Base-by-base conservation (phyloP, 352 stramenopile genomes). In the Phytophthora quininea region DNA sequence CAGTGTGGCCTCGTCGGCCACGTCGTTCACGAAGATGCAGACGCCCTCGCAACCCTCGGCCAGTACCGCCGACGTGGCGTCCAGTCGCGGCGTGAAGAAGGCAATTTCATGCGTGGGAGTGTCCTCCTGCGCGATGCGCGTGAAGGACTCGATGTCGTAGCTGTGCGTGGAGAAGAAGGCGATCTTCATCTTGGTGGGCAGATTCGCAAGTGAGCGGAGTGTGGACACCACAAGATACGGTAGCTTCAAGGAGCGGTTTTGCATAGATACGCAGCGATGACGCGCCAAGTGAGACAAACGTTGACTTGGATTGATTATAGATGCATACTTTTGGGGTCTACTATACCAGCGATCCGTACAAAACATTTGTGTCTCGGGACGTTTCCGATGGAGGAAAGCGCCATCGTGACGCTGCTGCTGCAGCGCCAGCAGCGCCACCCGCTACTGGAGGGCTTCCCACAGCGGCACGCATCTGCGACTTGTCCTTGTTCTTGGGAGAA, bases 1-100 rank as follows among this genome's bases (percentile, higher is more conserved):
- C 6, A 96, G 73, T 29, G 79, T 72, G 3, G 67, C 73, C 15
- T 71, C 81, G 56, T 95, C 76, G 3, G 88, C 87, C 5, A 77
- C 79, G 67, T 97, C 90, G 62, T 96, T 97, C 47, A 97, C 90
- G 63, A 96, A 97, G 54, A 95, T 89, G 38, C 88, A 80, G 30
- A 91, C 83, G 43, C 48, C 82, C 47, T 94, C 84, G 48, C 73
- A 91, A 2, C 77, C 74, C 8, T 81, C 62, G 0, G 86, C 83
- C 35, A 94, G 72, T 45, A 78, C 70, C 8, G 78, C 84, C 0
- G 81, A 90, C 29, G 75, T 70, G 15, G 54, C 58, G 55, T 77
- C 83, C 10, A 94, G 64, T 31, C 83, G 83, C 30, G 78, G 74
- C 30, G 69, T 56, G 45, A 90, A 82, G 73, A 91, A 89, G 57